phyloP scores from a whole-genome alignment of 2,329 filamentous ascomycete genomes.

The Colletotrichum theobromicola region DNA sequence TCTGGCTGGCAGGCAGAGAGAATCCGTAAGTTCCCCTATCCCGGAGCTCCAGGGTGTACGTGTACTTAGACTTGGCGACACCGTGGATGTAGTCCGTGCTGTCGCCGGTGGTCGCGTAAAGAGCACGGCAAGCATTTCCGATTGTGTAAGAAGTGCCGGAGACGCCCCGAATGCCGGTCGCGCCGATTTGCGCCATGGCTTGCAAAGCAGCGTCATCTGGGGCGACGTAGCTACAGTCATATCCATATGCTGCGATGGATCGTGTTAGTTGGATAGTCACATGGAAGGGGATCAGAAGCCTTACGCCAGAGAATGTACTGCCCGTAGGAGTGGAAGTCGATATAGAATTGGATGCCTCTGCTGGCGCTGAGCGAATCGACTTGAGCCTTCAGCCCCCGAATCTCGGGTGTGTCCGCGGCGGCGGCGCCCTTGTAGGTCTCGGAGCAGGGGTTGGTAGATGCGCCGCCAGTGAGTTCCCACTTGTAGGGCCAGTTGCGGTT shows the following conservation, averaged over 20 bases:
- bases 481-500: slow-evolving; percentile 60
- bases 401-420: slow-evolving; percentile 51
- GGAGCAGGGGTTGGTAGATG: slow-evolving; percentile 53
- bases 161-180: slow-evolving; percentile 18
- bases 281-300: neutral
- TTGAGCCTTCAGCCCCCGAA: slow-evolving; percentile 49
- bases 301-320: slow-evolving; percentile 40
- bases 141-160: slow-evolving; percentile 22
- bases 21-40: slow-evolving; percentile 21
- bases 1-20: slow-evolving; percentile 17
- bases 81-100: slow-evolving; percentile 26
- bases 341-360: slow-evolving; percentile 63
- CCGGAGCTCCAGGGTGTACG: slow-evolving; percentile 19
- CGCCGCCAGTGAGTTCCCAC: slow-evolving; percentile 50
- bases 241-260: neutral
- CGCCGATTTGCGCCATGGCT: slow-evolving; percentile 7
- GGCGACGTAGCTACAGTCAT: slow-evolving; percentile 20
- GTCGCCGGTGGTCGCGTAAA: slow-evolving; percentile 25
- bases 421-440: slow-evolving; percentile 48
- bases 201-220: slow-evolving; percentile 12
- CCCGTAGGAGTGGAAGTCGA: slow-evolving; percentile 70
- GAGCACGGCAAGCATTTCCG: slow-evolving; percentile 24
- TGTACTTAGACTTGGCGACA: slow-evolving; percentile 22
- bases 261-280: accelerated
- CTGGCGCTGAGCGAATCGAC: slow-evolving; percentile 43